These are phyloP conservation scores for Colletotrichum magnum DNA, from an alignment of 2,329 filamentous ascomycete species.

Conservation along the genomic window DNA sequence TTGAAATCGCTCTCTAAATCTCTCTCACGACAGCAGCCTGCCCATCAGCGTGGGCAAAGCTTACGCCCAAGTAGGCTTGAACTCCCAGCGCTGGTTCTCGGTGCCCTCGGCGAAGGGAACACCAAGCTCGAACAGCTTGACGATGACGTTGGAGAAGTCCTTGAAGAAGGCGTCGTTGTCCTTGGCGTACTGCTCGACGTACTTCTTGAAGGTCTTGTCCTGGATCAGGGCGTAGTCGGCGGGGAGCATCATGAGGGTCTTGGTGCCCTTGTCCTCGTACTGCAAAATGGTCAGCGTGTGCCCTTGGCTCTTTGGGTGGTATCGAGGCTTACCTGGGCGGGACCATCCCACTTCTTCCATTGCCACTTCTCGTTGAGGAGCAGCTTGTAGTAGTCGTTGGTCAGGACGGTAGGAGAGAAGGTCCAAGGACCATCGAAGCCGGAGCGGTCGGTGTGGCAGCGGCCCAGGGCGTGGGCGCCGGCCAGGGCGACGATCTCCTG, in stretches of 20 bases:
- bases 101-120: constrained; percentile 83
- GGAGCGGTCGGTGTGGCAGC: constrained; percentile 90
- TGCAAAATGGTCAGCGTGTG: constrained; percentile 51
- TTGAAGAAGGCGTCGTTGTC: constrained; percentile 94
- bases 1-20: not conserved
- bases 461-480: constrained; percentile 89
- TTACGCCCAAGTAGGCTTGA: constrained; percentile 67
- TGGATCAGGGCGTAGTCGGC: constrained; percentile 89
- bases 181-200: constrained; percentile 90
- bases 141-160: constrained; percentile 85
- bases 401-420: constrained; percentile 90
- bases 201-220: constrained; percentile 87
- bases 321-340: constrained; percentile 71
- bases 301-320: not conserved
- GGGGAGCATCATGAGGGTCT: constrained; percentile 97
- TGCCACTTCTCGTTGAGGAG: constrained; percentile 94
- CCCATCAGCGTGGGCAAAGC: too few relatives aligned
- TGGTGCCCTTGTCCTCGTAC: constrained; percentile 89
- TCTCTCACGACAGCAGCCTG: not conserved
- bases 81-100: constrained; percentile 69
- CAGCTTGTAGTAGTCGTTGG: constrained; percentile 94
- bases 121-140: constrained; percentile 92
- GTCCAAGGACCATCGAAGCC: constrained; percentile 94
- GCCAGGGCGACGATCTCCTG: constrained; percentile 93
- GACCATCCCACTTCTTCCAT: constrained; percentile 92